Percentiles rank a stretch among this genome's conserved stretches.
phyloP scores from a whole-genome alignment of 1,284 basidiomycete species.

The Malassezia pachydermatis region DNA sequence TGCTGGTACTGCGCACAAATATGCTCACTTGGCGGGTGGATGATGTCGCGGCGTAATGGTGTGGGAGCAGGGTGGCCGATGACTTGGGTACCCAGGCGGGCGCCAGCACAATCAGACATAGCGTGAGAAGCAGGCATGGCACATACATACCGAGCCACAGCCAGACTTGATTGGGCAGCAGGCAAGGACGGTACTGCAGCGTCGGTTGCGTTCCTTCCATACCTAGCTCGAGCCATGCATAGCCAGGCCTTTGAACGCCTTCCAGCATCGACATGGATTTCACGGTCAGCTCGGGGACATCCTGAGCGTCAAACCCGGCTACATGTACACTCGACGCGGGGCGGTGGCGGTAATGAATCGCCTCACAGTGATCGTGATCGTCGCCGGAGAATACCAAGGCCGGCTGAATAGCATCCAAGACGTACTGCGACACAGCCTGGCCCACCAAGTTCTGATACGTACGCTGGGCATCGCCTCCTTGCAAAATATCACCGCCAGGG shows the following conservation, averaged over 20 bases:
- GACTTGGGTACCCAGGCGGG: background rate
- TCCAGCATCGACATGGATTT: conserved; percentile 39
- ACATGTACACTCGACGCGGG: background rate
- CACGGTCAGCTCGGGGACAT: conserved; percentile 32
- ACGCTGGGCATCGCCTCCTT: conserved; percentile 25
- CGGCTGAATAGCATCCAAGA: conserved; percentile 24
- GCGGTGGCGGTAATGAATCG: conserved; percentile 17
- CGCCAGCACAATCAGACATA: conserved; percentile 5
- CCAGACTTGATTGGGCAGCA: conserved; percentile 33
- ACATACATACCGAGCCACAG: conserved; percentile 30
- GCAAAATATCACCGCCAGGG: conserved; percentile 19
- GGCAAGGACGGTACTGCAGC: conserved; percentile 27
- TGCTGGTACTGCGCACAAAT: background rate
- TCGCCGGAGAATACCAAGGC: conserved; percentile 33
- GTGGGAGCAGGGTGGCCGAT: background rate
- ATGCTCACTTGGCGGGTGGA: background rate
- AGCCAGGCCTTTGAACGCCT: conserved; percentile 30
- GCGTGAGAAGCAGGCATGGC: conserved; percentile 19
- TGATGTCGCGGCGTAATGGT: background rate
- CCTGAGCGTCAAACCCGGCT: conserved; percentile 13
- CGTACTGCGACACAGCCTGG: conserved; percentile 22
- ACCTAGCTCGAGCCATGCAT: conserved; percentile 27
- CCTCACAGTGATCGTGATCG: conserved; percentile 41
- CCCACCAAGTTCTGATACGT: conserved; percentile 37
- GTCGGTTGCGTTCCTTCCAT: background rate